Base-by-base conservation (phyloP, 2,329 filamentous ascomycete species). In the Colletotrichum cereale region DNA sequence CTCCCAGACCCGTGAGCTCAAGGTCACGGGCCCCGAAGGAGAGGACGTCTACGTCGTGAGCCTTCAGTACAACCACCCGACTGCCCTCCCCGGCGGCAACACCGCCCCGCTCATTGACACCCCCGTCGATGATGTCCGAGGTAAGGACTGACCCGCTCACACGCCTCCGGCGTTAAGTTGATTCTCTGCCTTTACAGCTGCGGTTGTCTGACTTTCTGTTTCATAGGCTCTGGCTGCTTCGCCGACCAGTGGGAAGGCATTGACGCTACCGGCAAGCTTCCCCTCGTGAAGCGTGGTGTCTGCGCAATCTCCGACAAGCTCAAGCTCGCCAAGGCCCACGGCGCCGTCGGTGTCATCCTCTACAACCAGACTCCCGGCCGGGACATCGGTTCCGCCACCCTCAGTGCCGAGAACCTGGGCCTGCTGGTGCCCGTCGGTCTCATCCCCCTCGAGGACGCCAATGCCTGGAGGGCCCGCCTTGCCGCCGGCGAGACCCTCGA, bases 361-460 rank as follows among this genome's bases (percentile, higher is more conserved):
- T 91, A 90, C 78, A 89, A 93, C 84, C 90, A 92, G 73, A 82
- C 80, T 2, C 80, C 85, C 0, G 89, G 87, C 0, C 73, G 76
- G 12, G 63, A 72, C n/a, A 77, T 82, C 4, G 78, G 84, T 2
- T 80, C 82, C 31, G 89, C 88, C 10, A 91, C 89, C 0, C 83
- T 92, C 2, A 84, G 86, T 24, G 82, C 81, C 0, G 79, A 80
- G 74, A 83, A 81, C 75, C 73, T 79, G 36, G 78, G 78, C 10
- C 74, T 77, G 24, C 75, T 83, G 5, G 77, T 81, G 12, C 81
- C 83, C 12, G 79, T 82, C 6, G 82, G 78, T 11, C 78, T 83
- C 1, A 79, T 84, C 42, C 74, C 78, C 7, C 75, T 77, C 0
- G 82, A 81, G 55, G 76, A 82, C 2, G 83, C 81, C 10, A 75